Evolutionary conservation across 805 yeast genomes (phyloP), one percentile per base, ranked within the genome.

Genomic region (Kodamaea neixiangensis): DNA sequence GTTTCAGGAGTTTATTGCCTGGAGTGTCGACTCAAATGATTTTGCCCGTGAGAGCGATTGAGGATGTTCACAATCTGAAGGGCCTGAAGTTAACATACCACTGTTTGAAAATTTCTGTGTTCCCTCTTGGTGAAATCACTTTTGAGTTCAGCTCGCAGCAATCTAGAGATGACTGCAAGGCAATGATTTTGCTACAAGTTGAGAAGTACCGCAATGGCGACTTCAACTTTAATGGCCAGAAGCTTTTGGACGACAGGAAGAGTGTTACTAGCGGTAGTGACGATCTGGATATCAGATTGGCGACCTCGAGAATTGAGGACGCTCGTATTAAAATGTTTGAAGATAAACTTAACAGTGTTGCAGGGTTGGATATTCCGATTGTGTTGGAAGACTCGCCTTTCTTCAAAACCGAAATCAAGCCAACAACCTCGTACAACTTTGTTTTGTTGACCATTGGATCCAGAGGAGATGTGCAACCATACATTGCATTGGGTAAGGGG

Each of bases 401-500:
- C 52, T 66, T 73, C 52, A 73, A 76, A 44, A 79, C 81, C 0
- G 78, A 69, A 43, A 69, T 82, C 29, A 75, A 72, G 50, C 87
- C 96, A 0, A 62, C 75, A 1, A 75, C 80, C 46, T 67, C 82
- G 2, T 79, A 78, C 58, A 78, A 77, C 22, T 79, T 92, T 60
- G 85, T 87, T 0, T 70, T 90, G 44, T 68, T 93, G 51, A 93
- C 97, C 0, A 93, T 93, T 59, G 98, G 98, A 0, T 90, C 97
- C 0, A 77, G 98, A 52, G 98, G 98, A 31, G 98, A 93, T 68
- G 97, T 93, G 5, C 98, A 93, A 68, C 98, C 98, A 0, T 93
- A 91, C 64, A 87, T 93, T 57, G 93, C 97, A 0, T 69, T 93
- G n/a, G 94, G 89, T 0, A 82, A 83, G 57, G 96, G 92, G 0